These are phyloP conservation scores for Nakazawaea ernobii DNA, from an alignment of 805 yeast species.

Conservation along the genomic window DNA sequence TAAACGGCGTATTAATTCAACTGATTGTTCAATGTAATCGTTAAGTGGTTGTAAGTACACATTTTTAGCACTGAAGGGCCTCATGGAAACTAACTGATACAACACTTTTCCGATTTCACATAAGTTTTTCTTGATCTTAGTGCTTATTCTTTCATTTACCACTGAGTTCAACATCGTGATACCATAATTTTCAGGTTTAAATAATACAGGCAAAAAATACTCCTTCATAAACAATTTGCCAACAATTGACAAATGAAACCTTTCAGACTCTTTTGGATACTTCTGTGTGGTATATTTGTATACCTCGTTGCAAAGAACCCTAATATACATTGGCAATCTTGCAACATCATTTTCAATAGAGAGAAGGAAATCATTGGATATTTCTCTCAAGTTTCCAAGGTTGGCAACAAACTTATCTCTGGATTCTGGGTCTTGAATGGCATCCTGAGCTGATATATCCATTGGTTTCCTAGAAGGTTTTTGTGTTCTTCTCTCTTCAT, in stretches of 20 bases:
- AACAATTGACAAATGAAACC: slow-evolving; percentile 56
- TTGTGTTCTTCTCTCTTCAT: slow-evolving; percentile 27
- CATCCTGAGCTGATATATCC: slow-evolving; percentile 49
- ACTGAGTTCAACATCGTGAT: slow-evolving; percentile 20
- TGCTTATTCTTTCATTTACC: not conserved
- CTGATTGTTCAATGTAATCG: slow-evolving; percentile 54
- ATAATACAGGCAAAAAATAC: slow-evolving; percentile 41
- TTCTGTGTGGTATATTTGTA: slow-evolving; percentile 23
- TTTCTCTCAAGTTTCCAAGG: slow-evolving; percentile 68
- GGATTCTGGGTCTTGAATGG: slow-evolving; percentile 77
- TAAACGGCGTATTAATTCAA: slow-evolving; percentile 38
- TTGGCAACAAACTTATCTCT: slow-evolving; percentile 66
- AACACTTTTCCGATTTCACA: slow-evolving; percentile 51
- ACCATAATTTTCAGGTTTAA: slow-evolving; percentile 54
- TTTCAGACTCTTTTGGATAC: slow-evolving; percentile 56
- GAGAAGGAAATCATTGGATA: slow-evolving; percentile 54
- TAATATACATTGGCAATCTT: slow-evolving; percentile 49
- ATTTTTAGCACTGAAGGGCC: slow-evolving; percentile 55
- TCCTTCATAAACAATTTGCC: slow-evolving; percentile 60
- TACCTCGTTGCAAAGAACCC: slow-evolving; percentile 45
- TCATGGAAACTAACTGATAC: slow-evolving; percentile 61
- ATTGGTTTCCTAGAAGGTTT: slow-evolving; percentile 29
- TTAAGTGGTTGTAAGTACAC: slow-evolving; percentile 75
- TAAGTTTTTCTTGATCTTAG: slow-evolving; percentile 41
- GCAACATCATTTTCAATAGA: slow-evolving; percentile 39